A percentile compares a stretch with the other conserved stretches of the same genome.
These are phyloP conservation scores for Trichoderma asperelloides DNA, from an alignment of 495 filamentous ascomycete genomes.

Conservation along the genomic window DNA sequence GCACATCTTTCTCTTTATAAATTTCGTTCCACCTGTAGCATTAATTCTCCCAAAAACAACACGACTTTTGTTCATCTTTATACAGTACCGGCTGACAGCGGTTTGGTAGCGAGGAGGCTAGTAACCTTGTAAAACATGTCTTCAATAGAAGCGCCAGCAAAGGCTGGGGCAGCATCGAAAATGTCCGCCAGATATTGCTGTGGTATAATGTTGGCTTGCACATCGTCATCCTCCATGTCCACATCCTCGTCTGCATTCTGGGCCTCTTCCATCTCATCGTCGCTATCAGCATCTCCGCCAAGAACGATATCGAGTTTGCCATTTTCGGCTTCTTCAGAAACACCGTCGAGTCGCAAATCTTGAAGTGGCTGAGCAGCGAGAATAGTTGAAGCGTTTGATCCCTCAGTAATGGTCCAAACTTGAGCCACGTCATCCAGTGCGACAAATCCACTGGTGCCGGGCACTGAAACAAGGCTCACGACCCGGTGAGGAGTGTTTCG, in stretches of 20 bases:
- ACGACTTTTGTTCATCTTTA: background rate
- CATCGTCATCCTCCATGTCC: conserved; percentile 29
- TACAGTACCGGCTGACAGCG: conserved; percentile 10
- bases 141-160: conserved; percentile 66
- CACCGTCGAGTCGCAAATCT: conserved; percentile 36
- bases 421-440: conserved; percentile 50
- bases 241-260: conserved; percentile 26
- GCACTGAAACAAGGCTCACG: conserved; percentile 44
- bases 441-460: conserved; percentile 50
- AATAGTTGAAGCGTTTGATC: conserved; percentile 34
- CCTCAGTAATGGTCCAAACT: conserved; percentile 44
- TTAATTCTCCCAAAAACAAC: background rate
- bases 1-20: too few relatives aligned
- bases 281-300: conserved; percentile 40
- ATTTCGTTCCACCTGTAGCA: too few relatives aligned
- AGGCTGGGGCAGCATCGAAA: conserved; percentile 65
- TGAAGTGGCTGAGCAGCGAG: conserved; percentile 40
- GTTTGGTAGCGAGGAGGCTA: conserved; percentile 45
- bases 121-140: conserved; percentile 72
- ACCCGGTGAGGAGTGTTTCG: conserved; percentile 39
- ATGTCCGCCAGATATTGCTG: conserved; percentile 60
- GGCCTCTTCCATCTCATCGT: conserved; percentile 29
- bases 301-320: conserved; percentile 18
- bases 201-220: conserved; percentile 44
- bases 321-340: conserved; percentile 11